Base-by-base conservation (phyloP, 306 rosid species). In the Trifolium fragiferum region DNA sequence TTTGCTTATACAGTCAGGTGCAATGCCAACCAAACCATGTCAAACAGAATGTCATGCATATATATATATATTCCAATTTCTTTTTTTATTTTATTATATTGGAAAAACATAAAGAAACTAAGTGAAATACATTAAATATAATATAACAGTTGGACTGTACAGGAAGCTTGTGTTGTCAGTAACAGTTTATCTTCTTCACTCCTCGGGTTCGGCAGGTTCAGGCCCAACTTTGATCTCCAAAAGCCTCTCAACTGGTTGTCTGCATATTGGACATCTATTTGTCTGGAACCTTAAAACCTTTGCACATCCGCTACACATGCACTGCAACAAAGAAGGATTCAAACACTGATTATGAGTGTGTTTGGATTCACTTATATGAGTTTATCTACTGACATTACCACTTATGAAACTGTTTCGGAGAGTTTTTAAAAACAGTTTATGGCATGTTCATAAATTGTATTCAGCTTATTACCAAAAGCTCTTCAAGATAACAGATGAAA, bases 171-270 rank as follows among this genome's bases (percentile, higher is more conserved):
- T 60, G 33, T 68, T 68, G 47, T 71, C 44, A 51, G 2, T 23
- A 21, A 27, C n/a, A 20, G 15, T 59, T 53, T 30, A 61, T 14
- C 66, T 53, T 76, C 77, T 68, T 90, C 87, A 89, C 72, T 86
- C 87, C 46, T 89, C 87, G 10, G 68, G 3, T 8, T 83, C 88
- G 1, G 86, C 88, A 2, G 86, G 44, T 7, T 66, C 93, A 15
- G 86, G 73, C 10, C 86, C 90, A 73, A 92, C 95, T 84, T 76
- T 90, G 78, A 95, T 95, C 90, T 95, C 97, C 89, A 92, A 71
- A 81, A 92, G 99, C 89, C 93, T 87, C 83, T 95, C 97, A 13
- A 92, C 90, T n/a, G 96, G 96, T 81, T 95, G 99, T 76, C 99
- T 86, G 89, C 99, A 95, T 41, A 95, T 95, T 10, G 99, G 99